Percentiles rank a stretch among this genome's conserved stretches.
phyloP scores from a whole-genome alignment of 768 basidiomycete species.

The Tricholoma flavovirens region DNA sequence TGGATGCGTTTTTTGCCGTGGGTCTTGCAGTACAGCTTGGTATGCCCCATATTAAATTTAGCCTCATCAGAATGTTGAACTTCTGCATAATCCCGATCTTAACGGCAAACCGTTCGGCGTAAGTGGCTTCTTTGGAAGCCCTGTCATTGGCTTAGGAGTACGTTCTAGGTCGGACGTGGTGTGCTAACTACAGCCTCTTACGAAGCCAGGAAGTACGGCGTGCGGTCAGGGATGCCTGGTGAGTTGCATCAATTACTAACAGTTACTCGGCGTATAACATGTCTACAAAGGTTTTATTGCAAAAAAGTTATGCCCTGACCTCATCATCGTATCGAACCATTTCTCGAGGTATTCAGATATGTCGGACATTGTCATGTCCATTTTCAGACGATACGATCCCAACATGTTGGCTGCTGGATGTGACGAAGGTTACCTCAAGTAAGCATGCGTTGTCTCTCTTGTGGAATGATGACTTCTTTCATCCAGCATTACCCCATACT shows the following conservation, averaged over 20 bases:
- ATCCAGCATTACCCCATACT: conserved; percentile 77
- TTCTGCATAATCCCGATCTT: conserved; percentile 57
- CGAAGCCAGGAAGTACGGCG: conserved; percentile 85
- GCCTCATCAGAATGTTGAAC: conserved; percentile 53
- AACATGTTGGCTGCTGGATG: conserved; percentile 71
- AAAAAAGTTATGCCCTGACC: conserved; percentile 86
- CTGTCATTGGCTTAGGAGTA: conserved; percentile 12
- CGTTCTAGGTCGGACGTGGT: conserved; percentile 68
- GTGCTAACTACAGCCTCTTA: conserved; percentile 89
- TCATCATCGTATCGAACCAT: conserved; percentile 61
- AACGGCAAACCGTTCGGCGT: conserved; percentile 73
- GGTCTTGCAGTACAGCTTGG: conserved; percentile 9
- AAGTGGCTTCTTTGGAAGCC: conserved; percentile 16
- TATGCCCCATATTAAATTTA: neutral
- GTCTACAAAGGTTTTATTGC: conserved; percentile 74
- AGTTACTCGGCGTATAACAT: neutral
- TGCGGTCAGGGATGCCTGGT: conserved; percentile 96
- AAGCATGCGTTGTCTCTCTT: conserved; percentile 18
- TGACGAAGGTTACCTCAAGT: conserved; percentile 94
- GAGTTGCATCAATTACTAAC: conserved; percentile 12
- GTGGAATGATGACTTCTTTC: conserved; percentile 1
- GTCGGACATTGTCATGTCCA: conserved; percentile 69
- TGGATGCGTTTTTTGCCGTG: conserved; percentile 87
- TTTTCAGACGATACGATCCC: conserved; percentile 65
- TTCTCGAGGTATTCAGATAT: conserved; percentile 62